phyloP scores from a whole-genome alignment of 2,329 filamentous ascomycete species.

The Arachnopeziza araneosa region DNA sequence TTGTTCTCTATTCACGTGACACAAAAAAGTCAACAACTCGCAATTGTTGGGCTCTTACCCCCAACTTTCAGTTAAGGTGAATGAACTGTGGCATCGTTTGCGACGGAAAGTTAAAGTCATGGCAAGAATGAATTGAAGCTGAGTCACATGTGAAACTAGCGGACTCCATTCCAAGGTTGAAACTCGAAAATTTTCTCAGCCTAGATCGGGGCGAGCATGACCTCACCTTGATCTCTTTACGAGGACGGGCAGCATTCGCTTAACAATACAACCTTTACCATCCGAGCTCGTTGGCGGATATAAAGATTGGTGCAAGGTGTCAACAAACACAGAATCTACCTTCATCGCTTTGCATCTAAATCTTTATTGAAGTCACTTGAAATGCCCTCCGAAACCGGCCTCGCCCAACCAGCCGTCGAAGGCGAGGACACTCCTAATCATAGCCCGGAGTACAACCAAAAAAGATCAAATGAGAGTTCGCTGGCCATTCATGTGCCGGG shows the following conservation, averaged over 20 bases:
- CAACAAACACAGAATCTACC: constrained; percentile 1
- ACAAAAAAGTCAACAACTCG: too few species aligned
- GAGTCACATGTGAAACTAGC: not conserved
- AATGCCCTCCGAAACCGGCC: constrained; percentile 12
- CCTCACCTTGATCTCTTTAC: constrained; percentile 4
- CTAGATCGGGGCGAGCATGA: constrained; percentile 3
- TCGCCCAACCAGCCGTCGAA: not conserved
- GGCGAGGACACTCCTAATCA: not conserved
- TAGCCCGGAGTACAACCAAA: constrained; percentile 1
- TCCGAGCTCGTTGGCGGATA: constrained; percentile 1
- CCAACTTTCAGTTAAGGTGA: too few species aligned
- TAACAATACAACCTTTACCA: constrained; percentile 1
- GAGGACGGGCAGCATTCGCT: not conserved
- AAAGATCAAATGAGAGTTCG: constrained; percentile 7
- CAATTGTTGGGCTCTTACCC: too few species aligned
- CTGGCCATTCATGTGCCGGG: not conserved
- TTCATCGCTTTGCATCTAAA: not conserved
- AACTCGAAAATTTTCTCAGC: not conserved
- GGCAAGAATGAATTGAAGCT: not conserved
- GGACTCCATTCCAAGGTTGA: not conserved
- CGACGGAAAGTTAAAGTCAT: too few species aligned
- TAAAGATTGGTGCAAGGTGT: not conserved
- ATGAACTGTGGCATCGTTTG: too few species aligned
- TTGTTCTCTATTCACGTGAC: too few species aligned
- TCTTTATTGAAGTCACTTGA: not conserved